A percentile compares a stretch with the other conserved stretches of the same genome.
Evolutionary conservation across 495 filamentous ascomycete genomes (phyloP).

Genomic region (Chaetomium tenue): DNA sequence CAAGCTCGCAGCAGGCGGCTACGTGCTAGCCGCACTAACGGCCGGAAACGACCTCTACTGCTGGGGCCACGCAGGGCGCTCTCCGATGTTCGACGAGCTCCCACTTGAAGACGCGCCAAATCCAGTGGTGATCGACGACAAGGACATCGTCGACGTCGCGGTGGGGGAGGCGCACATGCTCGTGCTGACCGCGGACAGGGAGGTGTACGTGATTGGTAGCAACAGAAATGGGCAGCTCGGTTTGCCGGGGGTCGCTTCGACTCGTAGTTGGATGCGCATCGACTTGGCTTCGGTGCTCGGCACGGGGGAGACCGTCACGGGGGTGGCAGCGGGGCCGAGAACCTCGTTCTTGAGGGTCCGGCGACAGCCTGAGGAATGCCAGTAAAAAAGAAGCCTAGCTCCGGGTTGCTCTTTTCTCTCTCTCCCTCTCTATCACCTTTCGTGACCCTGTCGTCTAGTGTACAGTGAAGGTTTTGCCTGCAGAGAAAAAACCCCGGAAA

Average conservation of each 20-base stretch:
- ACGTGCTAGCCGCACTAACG: slow-evolving; percentile 56
- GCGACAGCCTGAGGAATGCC: neutral
- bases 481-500: slow-evolving; percentile 22
- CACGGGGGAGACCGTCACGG: slow-evolving; percentile 31
- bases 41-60: slow-evolving; percentile 58
- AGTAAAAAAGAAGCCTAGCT: slow-evolving; percentile 13
- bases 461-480: slow-evolving; percentile 22
- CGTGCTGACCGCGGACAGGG: slow-evolving; percentile 50
- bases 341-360: slow-evolving; percentile 45
- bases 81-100: slow-evolving; percentile 23
- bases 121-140: slow-evolving; percentile 41
- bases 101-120: slow-evolving; percentile 32
- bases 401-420: slow-evolving; percentile 5
- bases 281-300: slow-evolving; percentile 30
- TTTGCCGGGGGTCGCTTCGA: slow-evolving; percentile 28
- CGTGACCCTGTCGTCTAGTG: slow-evolving; percentile 22
- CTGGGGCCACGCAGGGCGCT: slow-evolving; percentile 52
- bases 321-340: slow-evolving; percentile 48
- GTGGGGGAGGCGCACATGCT: slow-evolving; percentile 59
- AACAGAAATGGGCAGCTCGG: slow-evolving; percentile 62
- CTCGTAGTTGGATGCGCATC: slow-evolving; percentile 38
- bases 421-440: slow-evolving; percentile 14
- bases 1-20: slow-evolving; percentile 57
- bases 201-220: slow-evolving; percentile 56
- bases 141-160: slow-evolving; percentile 52